These are phyloP conservation scores for Artemisia argyi DNA, from an alignment of 129 eudicot species.

Conservation along the genomic window DNA sequence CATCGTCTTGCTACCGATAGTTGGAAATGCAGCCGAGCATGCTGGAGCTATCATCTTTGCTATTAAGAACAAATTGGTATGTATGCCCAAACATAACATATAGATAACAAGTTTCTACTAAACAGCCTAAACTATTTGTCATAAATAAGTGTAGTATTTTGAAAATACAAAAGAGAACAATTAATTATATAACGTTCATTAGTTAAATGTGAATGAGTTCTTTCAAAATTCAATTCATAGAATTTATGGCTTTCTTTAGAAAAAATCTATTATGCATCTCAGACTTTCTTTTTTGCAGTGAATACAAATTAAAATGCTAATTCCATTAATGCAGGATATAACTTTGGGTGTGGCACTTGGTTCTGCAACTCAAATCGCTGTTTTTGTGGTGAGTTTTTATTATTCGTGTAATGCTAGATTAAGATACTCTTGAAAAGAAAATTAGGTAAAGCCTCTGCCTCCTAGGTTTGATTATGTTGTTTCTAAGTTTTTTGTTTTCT, in stretches of 20 bases:
- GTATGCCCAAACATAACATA: slow-evolving; percentile 3
- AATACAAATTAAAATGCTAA: not conserved
- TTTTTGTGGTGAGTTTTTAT: slow-evolving; percentile 72
- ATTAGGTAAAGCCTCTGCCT: too few relatives aligned
- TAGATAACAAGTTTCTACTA: not conserved
- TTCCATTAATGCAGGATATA: slow-evolving; percentile 66
- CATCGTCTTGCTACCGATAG: slow-evolving; percentile 76
- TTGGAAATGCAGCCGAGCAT: slow-evolving; percentile 96
- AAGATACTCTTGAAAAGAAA: too few relatives aligned
- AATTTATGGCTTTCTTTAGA: not conserved
- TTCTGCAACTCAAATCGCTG: slow-evolving; percentile 89
- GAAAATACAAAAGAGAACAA: not conserved
- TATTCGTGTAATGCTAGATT: not conserved
- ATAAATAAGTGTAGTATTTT: not conserved
- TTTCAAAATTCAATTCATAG: not conserved
- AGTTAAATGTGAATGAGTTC: not conserved
- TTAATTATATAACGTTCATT: not conserved
- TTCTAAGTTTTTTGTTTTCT: too few relatives aligned
- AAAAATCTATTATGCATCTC: not conserved
- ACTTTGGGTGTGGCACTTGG: slow-evolving; percentile 91
- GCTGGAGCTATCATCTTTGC: slow-evolving; percentile 94
- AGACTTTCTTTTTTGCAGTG: not conserved
- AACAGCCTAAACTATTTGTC: not conserved
- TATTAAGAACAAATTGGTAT: slow-evolving; percentile 77
- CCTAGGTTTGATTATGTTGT: too few relatives aligned